Conservation (phyloP, 31 red algal species). For the Asparagopsis taxiformis region DNA sequence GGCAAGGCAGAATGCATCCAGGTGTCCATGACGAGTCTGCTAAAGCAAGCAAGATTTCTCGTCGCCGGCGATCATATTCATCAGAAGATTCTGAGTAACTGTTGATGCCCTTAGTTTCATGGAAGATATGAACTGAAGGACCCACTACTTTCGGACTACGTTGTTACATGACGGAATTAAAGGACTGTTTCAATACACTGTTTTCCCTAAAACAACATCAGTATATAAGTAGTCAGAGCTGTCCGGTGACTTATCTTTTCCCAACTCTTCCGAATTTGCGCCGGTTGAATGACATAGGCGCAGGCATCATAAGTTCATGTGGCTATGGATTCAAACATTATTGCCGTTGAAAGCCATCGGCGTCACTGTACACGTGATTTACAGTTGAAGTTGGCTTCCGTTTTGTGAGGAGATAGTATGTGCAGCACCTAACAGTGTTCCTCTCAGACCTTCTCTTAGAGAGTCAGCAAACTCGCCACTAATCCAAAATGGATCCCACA, state of each 20-base stretch:
- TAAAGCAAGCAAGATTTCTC: not conserved
- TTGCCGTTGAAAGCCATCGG: not conserved
- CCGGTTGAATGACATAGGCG: too few species aligned
- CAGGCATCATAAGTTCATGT: too few species aligned
- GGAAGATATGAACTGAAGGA: not conserved
- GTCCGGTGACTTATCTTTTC: too few species aligned
- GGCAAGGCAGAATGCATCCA: not conserved
- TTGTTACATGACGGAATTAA: too few species aligned
- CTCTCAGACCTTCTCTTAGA: constrained; percentile 30
- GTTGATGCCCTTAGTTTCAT: constrained; percentile 8
- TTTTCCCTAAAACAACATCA: too few species aligned
- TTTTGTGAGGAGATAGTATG: not conserved
- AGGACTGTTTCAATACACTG: too few species aligned
- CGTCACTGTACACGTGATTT: not conserved
- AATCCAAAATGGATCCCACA: constrained; percentile 63
- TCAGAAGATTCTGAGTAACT: not conserved
- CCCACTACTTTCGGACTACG: too few species aligned
- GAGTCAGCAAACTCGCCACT: constrained; percentile 11
- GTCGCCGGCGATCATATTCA: not conserved
- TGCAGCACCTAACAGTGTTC: constrained; percentile 17
- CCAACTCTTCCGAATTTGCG: too few species aligned
- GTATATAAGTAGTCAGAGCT: too few species aligned
- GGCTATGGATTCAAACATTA: not conserved
- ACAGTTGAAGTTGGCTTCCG: not conserved
- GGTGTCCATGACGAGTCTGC: not conserved